Evolutionary conservation across 768 basidiomycete genomes (phyloP).

Genomic region (Podaxis sp.): DNA sequence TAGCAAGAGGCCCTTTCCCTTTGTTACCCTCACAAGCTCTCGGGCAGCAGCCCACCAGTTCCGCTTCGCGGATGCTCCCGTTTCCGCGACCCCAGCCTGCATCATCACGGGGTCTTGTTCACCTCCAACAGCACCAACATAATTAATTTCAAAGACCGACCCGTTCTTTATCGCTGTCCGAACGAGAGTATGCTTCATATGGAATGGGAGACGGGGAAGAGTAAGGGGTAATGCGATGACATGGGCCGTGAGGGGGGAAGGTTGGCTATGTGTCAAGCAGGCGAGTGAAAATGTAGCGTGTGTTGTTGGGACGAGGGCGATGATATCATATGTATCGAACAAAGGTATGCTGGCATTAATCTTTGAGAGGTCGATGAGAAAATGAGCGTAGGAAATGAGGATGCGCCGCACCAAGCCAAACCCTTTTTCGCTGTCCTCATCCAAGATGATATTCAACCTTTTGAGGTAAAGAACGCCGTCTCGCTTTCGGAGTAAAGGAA

Average conservation of each 20-base stretch:
- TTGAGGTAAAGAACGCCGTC: conserved; percentile 66
- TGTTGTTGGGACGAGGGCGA: conserved; percentile 75
- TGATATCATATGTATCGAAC: conserved; percentile 69
- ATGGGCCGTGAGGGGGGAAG: conserved; percentile 75
- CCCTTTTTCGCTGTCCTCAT: conserved; percentile 84
- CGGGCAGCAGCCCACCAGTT: conserved; percentile 85
- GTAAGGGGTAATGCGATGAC: conserved; percentile 80
- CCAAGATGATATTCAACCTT: conserved; percentile 75
- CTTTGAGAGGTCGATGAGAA: conserved; percentile 33
- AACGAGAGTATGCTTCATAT: conserved; percentile 81
- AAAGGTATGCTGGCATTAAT: conserved; percentile 65
- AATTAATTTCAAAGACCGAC: conserved; percentile 78
- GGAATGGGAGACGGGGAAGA: conserved; percentile 72
- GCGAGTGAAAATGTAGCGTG: conserved; percentile 71
- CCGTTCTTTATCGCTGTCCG: conserved; percentile 81
- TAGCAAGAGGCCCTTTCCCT: conserved; percentile 73
- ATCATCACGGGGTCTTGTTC: conserved; percentile 47
- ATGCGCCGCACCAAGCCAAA: conserved; percentile 63
- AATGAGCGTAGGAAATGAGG: background rate
- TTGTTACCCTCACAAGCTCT: conserved; percentile 77
- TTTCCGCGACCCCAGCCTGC: conserved; percentile 49
- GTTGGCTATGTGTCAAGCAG: conserved; percentile 75
- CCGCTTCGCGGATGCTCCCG: conserved; percentile 55
- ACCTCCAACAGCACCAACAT: conserved; percentile 70
- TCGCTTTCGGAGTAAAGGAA: conserved; percentile 59